Evolutionary conservation across 2,329 filamentous ascomycete genomes (phyloP).

Genomic region (Penicillium thymicola): DNA sequence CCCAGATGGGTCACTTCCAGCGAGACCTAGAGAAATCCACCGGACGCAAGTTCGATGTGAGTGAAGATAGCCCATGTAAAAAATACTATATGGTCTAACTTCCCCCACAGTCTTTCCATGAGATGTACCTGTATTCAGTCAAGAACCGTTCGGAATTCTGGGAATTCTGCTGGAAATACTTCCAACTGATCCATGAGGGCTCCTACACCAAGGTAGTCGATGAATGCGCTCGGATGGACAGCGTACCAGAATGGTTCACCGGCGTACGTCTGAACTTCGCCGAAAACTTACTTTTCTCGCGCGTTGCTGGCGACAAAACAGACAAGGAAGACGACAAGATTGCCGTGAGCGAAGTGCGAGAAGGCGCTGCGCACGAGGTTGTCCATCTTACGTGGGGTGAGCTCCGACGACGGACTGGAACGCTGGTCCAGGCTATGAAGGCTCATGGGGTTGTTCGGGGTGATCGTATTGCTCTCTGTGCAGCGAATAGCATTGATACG

Average conservation of each 20-base stretch:
- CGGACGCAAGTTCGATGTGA: constrained; percentile 17
- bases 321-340: constrained; percentile 70
- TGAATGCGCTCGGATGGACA: constrained; percentile 65
- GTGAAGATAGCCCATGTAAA: neutral
- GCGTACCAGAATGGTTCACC: constrained; percentile 72
- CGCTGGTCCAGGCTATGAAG: constrained; percentile 64
- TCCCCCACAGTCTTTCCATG: constrained; percentile 50
- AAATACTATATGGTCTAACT: neutral
- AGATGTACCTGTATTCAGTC: constrained; percentile 69
- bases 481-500: constrained; percentile 71
- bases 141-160: constrained; percentile 63
- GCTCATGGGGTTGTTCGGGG: constrained; percentile 64
- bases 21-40: constrained; percentile 15
- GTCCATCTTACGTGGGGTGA: constrained; percentile 64
- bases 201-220: constrained; percentile 62
- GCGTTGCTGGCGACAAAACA: constrained; percentile 42
- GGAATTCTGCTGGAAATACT: constrained; percentile 58
- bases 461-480: constrained; percentile 72
- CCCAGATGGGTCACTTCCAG: constrained; percentile 22
- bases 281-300: constrained; percentile 71
- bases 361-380: constrained; percentile 33
- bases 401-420: constrained; percentile 58
- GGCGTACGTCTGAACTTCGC: constrained; percentile 73
- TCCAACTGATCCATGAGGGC: constrained; percentile 63
- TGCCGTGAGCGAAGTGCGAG: constrained; percentile 64